Evolutionary conservation across 768 basidiomycete species (phyloP).

Genomic region (Termitomyces sp.): DNA sequence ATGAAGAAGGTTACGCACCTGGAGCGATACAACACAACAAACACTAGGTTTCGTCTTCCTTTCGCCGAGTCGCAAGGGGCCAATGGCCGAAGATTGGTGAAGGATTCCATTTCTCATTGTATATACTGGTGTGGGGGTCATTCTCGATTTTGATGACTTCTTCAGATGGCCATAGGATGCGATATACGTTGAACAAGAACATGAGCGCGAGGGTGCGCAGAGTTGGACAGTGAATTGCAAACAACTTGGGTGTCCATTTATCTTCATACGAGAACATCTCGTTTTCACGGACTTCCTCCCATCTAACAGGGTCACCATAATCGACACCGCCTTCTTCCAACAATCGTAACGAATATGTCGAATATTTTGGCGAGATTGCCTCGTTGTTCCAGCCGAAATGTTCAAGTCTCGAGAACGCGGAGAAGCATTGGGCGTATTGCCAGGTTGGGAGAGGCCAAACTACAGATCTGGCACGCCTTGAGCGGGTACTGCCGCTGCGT

Average conservation of each 20-base stretch:
- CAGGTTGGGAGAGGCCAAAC: conserved; percentile 5
- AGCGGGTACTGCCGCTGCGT: neutral
- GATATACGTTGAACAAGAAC: neutral
- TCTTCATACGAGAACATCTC: neutral
- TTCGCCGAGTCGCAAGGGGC: neutral
- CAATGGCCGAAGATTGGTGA: too few species aligned
- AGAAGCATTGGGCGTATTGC: conserved; percentile 4
- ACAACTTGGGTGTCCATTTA: neutral
- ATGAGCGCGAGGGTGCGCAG: neutral
- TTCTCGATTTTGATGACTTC: neutral
- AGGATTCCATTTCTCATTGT: neutral
- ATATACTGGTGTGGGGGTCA: too few species aligned
- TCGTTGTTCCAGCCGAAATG: too few species aligned
- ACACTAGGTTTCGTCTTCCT: neutral
- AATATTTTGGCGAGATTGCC: too few species aligned
- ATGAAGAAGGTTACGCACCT: too few species aligned
- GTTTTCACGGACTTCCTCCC: neutral
- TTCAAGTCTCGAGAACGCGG: too few species aligned
- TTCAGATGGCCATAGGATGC: neutral
- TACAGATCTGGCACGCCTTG: neutral
- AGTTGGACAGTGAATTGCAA: conserved; percentile 1
- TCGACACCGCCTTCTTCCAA: too few species aligned
- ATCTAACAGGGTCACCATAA: too few species aligned
- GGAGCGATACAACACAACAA: too few species aligned
- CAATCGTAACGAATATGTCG: too few species aligned